Evolutionary conservation across 2,329 filamentous ascomycete species (phyloP).

Genomic region (Didymella pomorum): DNA sequence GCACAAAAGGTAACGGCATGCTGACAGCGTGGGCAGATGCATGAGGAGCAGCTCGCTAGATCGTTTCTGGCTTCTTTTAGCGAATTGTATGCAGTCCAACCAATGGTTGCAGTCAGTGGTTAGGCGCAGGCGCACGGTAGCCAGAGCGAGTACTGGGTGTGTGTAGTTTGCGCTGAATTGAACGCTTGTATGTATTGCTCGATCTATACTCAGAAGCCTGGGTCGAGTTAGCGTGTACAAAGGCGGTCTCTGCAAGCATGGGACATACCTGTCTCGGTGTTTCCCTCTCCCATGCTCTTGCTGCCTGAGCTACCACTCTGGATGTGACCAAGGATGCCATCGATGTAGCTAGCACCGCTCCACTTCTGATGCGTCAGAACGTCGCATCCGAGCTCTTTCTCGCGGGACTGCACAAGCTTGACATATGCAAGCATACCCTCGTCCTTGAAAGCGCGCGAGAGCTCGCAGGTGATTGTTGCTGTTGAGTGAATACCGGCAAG

Average conservation of each 20-base stretch:
- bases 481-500: slow-evolving; percentile 70
- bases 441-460: slow-evolving; percentile 82
- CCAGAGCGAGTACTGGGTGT: not conserved
- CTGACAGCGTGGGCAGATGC: not conserved
- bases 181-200: not conserved
- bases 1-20: not conserved
- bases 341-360: slow-evolving; percentile 78
- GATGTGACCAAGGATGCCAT: slow-evolving; percentile 87
- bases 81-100: not conserved
- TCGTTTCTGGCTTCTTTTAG: not conserved
- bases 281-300: slow-evolving; percentile 94
- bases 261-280: slow-evolving; percentile 71
- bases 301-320: slow-evolving; percentile 89
- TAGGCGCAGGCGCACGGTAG: not conserved
- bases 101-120: not conserved
- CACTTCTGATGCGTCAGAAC: slow-evolving; percentile 96
- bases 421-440: slow-evolving; percentile 98
- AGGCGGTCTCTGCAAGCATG: no score
- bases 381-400: slow-evolving; percentile 90
- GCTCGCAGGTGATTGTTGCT: slow-evolving; percentile 72
- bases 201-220: slow-evolving; percentile 12
- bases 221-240: not conserved
- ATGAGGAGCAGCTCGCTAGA: not conserved
- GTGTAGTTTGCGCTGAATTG: not conserved
- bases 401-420: slow-evolving; percentile 85